Evolutionary conservation across 2,329 filamentous ascomycete genomes (phyloP), one percentile per base, ranked within the genome.

Genomic region (Rhynchosporium secalis): DNA sequence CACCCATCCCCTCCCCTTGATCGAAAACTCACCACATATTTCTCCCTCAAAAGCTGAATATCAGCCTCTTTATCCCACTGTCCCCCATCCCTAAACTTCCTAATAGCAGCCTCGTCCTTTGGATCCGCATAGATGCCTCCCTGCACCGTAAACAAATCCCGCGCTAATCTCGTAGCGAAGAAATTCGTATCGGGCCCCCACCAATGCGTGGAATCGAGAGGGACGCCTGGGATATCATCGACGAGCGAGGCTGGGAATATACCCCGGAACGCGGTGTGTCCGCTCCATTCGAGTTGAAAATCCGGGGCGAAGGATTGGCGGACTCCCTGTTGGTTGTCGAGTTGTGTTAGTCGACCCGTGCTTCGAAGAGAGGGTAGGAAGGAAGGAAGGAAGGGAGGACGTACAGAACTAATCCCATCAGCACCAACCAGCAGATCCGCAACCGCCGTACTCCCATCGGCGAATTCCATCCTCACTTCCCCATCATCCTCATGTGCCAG

Each of bases 361-460:
- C 20, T 20, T 20, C 20, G 20, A 20, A 20, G 20, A 20, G 20
- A 20, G 20, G 20, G 20, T 20, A 20, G 20, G 29, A n/a, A 43
- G 41, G 26, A 26, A 8, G 26, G 4, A 13, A 13, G 41, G 33
- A 9, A 51, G 58, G 3, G 45, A n/a, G 9, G 2, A 60, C 74
- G 60, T 57, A 73, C 72, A n/a, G 75, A 76, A n/a, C 69, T 68
- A n/a, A 76, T 71, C 1, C 75, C 75, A 68, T 77, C 75, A 41
- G 75, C 72, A 28, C 74, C 75, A 3, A 77, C 41, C 0, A 76
- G 57, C 20, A 76, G 58, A 63, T 76, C 74, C 36, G 71, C 71
- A 3, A 49, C 67, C 10, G 62, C 65, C n/a, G 51, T 65, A 6
- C 70, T 68, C 5, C 72, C 72, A 62, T 76, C 74, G 28, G 68